A percentile compares a stretch with the other conserved stretches of the same genome.
Evolutionary conservation across 2,329 filamentous ascomycete species (phyloP).

Genomic region (Orbilia oligospora): DNA sequence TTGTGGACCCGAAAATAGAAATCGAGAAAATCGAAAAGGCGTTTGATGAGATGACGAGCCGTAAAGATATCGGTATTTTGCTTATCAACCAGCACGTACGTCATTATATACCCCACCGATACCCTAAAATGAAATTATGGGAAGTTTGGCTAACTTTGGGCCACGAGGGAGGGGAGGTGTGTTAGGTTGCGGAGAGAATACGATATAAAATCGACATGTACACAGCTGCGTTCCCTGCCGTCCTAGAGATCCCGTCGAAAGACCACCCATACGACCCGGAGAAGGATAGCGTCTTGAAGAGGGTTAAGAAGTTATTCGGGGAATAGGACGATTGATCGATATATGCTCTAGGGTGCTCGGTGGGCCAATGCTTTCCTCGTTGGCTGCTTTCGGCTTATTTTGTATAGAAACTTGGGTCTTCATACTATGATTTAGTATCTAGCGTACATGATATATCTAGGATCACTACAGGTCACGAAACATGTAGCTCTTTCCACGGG

Average conservation of each 20-base stretch:
- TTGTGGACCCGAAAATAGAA: conserved; percentile 95
- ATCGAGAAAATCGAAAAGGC: conserved; percentile 87
- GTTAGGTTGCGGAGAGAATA: conserved; percentile 92
- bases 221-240: conserved; percentile 93
- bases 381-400: neutral
- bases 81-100: conserved; percentile 97
- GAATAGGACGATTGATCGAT: conserved; percentile 39
- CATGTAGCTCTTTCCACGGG: neutral
- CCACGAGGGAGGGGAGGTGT: neutral
- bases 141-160: conserved; percentile 21
- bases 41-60: conserved; percentile 87
- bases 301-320: conserved; percentile 80
- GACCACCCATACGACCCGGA: conserved; percentile 99
- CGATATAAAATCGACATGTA: conserved; percentile 90
- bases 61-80: conserved; percentile 97
- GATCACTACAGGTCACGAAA: neutral
- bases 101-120: conserved; percentile 33
- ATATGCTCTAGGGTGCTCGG: neutral
- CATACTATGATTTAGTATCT: neutral
- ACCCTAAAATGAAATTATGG: neutral
- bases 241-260: conserved; percentile 98
- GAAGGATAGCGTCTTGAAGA: conserved; percentile 95
- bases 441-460: neutral
- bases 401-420: conserved; percentile 2
- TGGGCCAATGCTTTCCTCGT: neutral